A percentile compares a stretch with the other conserved stretches of the same genome.
These are phyloP conservation scores for Terana coerulea DNA, from an alignment of 768 basidiomycete genomes.

Conservation along the genomic window DNA sequence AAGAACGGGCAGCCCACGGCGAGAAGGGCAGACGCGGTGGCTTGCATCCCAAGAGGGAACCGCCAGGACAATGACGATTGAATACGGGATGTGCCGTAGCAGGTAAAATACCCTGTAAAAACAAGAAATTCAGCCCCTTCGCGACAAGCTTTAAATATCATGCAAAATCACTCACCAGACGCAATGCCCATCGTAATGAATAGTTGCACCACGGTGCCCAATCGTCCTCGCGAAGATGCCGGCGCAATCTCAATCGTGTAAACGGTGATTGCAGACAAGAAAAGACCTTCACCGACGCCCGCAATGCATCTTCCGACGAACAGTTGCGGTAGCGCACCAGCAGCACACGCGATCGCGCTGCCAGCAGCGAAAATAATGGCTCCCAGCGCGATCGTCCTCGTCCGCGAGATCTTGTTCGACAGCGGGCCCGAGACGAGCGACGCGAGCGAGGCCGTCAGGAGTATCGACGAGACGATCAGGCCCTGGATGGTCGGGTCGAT, in stretches of 20 bases:
- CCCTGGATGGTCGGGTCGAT: conserved; percentile 38
- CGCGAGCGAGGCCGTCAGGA: conserved; percentile 38
- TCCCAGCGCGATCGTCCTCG: conserved; percentile 40
- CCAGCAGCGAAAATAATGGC: conserved; percentile 40
- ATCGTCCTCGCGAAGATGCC: conserved; percentile 35
- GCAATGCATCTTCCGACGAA: conserved; percentile 43
- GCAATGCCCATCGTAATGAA: conserved; percentile 42
- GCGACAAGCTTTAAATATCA: conserved; percentile 14
- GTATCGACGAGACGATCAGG: conserved; percentile 39
- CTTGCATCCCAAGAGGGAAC: conserved; percentile 34
- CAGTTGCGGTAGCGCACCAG: conserved; percentile 33
- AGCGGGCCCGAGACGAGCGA: conserved; percentile 39
- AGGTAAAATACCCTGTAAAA: conserved; percentile 34
- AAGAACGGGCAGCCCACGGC: conserved; percentile 29
- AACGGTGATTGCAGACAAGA: conserved; percentile 38
- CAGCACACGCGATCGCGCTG: conserved; percentile 34
- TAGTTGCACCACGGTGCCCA: conserved; percentile 39
- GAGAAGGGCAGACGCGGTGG: conserved; percentile 25
- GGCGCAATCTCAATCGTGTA: conserved; percentile 43
- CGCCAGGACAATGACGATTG: conserved; percentile 34
- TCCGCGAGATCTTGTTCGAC: conserved; percentile 44
- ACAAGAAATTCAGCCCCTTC: not conserved
- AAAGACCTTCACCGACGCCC: conserved; percentile 44
- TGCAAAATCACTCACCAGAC: conserved; percentile 23
- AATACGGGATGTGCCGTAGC: conserved; percentile 33